Base-by-base conservation (phyloP, 2,329 filamentous ascomycete genomes). In the Trematosphaeria pertusa region DNA sequence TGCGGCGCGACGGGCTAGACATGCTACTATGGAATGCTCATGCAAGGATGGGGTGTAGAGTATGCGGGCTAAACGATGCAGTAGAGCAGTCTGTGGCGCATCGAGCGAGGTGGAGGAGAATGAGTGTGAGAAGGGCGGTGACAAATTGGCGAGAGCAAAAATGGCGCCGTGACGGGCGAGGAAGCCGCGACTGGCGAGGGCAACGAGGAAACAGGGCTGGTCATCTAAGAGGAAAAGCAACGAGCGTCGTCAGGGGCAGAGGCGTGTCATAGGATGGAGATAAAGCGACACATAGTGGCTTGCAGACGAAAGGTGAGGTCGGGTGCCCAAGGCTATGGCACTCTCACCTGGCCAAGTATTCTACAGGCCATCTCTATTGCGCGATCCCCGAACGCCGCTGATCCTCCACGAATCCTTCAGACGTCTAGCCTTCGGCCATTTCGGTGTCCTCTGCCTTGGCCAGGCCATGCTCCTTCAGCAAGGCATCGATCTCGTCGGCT, bases 381-480 rank as follows among this genome's bases (percentile, higher is more conserved):
- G 47, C n/a, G n/a, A 54, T 50, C 51, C 59, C 49, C 52, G 56
- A 53, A 46, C 46, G 58, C 43, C 60, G 35, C 57, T 56, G 45
- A 59, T 54, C 54, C 54, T 53, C 26, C 47, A 46, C 43, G 26
- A 60, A 33, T 56, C 54, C 37, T 56, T 52, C 43, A 52, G 31
- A 35, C 36, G 48, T 67, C 64, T n/a, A 65, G 63, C 51, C 52
- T 52, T 70, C 66, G 33, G 58, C 53, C 65, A 70, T 70, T 20
- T 73, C 69, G 8, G 68, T 64, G 47, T 73, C 69, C 42, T 64
- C 67, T 18, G 63, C 55, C 61, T 96, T 97, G 52, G 91, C 93
- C 72, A 99, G 77, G 62, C 93, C 93, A 67, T 99, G 92, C 80
- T 97, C 91, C 82, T 92, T 96, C 66, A 99, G 79, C 73, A 99